Conservation (phyloP, 805 yeast genomes). For the Cephaloascus fragrans region DNA sequence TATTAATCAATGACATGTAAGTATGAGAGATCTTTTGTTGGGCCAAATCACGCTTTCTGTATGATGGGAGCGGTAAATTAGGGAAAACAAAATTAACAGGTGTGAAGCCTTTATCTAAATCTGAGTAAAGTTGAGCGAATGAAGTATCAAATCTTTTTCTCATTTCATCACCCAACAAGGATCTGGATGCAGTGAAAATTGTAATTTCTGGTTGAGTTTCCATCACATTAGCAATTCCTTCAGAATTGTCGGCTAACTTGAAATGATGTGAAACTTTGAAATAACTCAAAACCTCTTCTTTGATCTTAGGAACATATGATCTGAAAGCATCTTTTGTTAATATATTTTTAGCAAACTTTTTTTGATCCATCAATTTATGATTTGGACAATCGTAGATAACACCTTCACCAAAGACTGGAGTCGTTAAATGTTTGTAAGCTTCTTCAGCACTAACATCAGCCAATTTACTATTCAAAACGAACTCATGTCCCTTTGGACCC, state of each 20-base stretch:
- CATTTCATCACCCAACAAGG: conserved; percentile 86
- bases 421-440: conserved; percentile 92
- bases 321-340: conserved; percentile 78
- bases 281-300: conserved; percentile 65
- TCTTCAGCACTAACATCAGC: conserved; percentile 93
- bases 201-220: conserved; percentile 90
- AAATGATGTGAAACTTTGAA: conserved; percentile 45
- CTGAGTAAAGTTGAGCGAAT: conserved; percentile 79
- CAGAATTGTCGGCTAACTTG: conserved; percentile 15
- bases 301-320: conserved; percentile 79
- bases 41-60: conserved; percentile 79
- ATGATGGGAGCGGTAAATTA: conserved; percentile 79
- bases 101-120: conserved; percentile 93
- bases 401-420: conserved; percentile 98
- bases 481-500: conserved; percentile 97
- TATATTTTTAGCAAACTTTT: conserved; percentile 89
- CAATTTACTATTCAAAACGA: conserved; percentile 82
- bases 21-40: conserved; percentile 73
- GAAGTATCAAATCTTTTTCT: conserved; percentile 72
- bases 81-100: conserved; percentile 96
- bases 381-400: conserved; percentile 97
- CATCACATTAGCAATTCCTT: conserved; percentile 60
- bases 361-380: conserved; percentile 91
- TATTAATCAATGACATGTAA: conserved; percentile 66
- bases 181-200: conserved; percentile 89